A percentile compares a stretch with the other conserved stretches of the same genome.
Evolutionary conservation across 257 asterid species (phyloP).

Genomic region (Solanum corneliomulleri): DNA sequence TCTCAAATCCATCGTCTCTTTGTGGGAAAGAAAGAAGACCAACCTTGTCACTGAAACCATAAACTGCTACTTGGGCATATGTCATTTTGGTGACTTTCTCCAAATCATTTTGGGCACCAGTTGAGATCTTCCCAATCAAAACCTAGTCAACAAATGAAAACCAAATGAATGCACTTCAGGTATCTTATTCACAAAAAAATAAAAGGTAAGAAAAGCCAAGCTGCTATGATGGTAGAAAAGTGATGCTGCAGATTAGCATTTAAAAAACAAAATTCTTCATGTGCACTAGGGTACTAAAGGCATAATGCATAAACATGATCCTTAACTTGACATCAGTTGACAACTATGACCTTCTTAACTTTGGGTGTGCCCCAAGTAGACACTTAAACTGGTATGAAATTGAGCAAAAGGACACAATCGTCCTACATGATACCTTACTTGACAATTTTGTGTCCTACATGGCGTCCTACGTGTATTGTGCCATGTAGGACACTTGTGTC

Average conservation of each 20-base stretch:
- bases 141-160: constrained; percentile 30
- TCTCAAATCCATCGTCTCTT: constrained; percentile 28
- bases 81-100: constrained; percentile 94
- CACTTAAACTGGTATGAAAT: no score
- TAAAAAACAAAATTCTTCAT: background rate
- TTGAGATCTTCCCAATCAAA: constrained; percentile 74
- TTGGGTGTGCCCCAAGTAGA: no score
- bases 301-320: no score
- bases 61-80: constrained; percentile 71
- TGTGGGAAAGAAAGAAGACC: constrained; percentile 79
- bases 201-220: background rate
- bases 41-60: constrained; percentile 83
- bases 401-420: no score
- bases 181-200: background rate
- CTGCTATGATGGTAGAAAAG: background rate
- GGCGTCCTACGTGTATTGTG: no score
- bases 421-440: no score
- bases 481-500: no score
- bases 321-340: no score
- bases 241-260: background rate
- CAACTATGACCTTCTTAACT: no score
- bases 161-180: background rate
- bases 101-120: constrained; percentile 91
- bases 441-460: no score
- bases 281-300: background rate